Evolutionary conservation across 2,329 filamentous ascomycete species (phyloP).

Genomic region (Botrytis byssoidea): DNA sequence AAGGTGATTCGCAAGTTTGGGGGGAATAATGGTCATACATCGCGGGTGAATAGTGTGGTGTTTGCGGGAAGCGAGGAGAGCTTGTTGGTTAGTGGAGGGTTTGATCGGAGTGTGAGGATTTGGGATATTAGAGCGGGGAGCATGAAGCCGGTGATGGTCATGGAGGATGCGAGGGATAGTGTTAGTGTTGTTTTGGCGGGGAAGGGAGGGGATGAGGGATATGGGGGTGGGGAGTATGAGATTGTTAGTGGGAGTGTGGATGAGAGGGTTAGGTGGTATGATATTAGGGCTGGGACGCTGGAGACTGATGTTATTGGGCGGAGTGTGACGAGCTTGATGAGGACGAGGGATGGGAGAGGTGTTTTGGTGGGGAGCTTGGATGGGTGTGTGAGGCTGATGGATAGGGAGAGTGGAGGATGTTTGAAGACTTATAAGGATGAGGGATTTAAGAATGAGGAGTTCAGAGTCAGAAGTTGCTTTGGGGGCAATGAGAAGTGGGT

Average conservation of each 20-base stretch:
- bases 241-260: constrained; percentile 80
- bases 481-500: constrained; percentile 76
- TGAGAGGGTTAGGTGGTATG: constrained; percentile 77
- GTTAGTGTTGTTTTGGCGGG: constrained; percentile 47
- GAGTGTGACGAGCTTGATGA: constrained; percentile 71
- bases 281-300: constrained; percentile 71
- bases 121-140: constrained; percentile 62
- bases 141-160: constrained; percentile 66
- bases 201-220: constrained; percentile 58
- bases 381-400: constrained; percentile 75
- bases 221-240: constrained; percentile 64
- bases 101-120: constrained; percentile 72
- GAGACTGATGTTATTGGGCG: constrained; percentile 69
- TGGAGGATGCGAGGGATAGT: constrained; percentile 71
- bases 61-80: constrained; percentile 76
- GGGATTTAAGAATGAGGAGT: constrained; percentile 43
- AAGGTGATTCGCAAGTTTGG: constrained; percentile 74
- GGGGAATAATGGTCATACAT: constrained; percentile 45
- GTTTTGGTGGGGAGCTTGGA: constrained; percentile 75
- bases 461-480: constrained; percentile 47
- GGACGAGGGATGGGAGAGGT: constrained; percentile 71
- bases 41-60: constrained; percentile 70
- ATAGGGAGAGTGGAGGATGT: constrained; percentile 70
- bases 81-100: constrained; percentile 70
- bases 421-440: constrained; percentile 67